These are phyloP conservation scores for Trichaptum fuscoviolaceum DNA, from an alignment of 768 basidiomycete species.

Conservation along the genomic window DNA sequence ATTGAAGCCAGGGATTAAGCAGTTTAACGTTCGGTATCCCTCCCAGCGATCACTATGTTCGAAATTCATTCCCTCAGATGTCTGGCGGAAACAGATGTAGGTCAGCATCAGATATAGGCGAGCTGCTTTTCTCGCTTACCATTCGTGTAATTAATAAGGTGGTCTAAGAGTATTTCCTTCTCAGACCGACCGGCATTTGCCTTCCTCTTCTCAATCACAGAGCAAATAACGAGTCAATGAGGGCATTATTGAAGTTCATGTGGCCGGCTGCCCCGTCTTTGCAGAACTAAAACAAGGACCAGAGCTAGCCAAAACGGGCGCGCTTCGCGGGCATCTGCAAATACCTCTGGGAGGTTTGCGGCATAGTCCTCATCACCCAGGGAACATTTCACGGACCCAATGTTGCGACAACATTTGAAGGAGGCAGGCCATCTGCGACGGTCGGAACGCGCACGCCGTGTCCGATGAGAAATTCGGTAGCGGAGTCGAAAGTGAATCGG, in stretches of 20 bases:
- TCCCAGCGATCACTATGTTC: slow-evolving; percentile 33
- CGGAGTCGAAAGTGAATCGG: slow-evolving; percentile 60
- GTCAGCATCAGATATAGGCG: background rate
- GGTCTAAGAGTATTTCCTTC: slow-evolving; percentile 19
- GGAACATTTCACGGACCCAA: slow-evolving; percentile 21
- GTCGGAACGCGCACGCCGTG: slow-evolving; percentile 39
- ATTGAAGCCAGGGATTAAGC: too few relatives aligned
- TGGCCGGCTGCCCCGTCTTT: slow-evolving; percentile 39
- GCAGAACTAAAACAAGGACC: slow-evolving; percentile 52
- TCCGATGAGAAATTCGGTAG: slow-evolving; percentile 53
- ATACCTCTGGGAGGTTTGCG: slow-evolving; percentile 42
- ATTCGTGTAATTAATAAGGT: slow-evolving; percentile 16
- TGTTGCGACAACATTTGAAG: slow-evolving; percentile 18
- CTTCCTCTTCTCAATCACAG: slow-evolving; percentile 37
- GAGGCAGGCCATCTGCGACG: slow-evolving; percentile 37
- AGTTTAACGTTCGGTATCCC: slow-evolving; percentile 31
- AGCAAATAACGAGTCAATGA: slow-evolving; percentile 47
- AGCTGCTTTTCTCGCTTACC: slow-evolving; percentile 10
- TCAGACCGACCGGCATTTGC: slow-evolving; percentile 17
- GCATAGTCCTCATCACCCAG: slow-evolving; percentile 19
- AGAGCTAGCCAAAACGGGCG: slow-evolving; percentile 34
- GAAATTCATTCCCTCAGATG: slow-evolving; percentile 31
- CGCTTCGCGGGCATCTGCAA: slow-evolving; percentile 43
- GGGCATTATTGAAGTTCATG: slow-evolving; percentile 43
- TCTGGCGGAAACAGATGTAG: slow-evolving; percentile 18